phyloP scores from a whole-genome alignment of 495 filamentous ascomycete genomes.

The Penicillium atrosanguineum region DNA sequence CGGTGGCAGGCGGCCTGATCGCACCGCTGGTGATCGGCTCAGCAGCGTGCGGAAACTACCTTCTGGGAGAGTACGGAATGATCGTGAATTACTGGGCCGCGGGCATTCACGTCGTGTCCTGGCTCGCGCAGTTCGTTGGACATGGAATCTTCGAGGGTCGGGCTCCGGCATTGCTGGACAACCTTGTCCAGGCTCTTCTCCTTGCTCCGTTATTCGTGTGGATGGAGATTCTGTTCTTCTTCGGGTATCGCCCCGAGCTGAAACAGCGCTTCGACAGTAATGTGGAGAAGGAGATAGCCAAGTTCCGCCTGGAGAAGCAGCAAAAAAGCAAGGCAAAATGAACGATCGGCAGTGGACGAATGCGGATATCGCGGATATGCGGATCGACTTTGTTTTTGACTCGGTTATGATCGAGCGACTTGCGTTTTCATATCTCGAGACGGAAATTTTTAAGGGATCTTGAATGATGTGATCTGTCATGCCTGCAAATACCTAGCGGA shows the following conservation, averaged over 20 bases:
- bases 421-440: not conserved
- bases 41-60: conserved; percentile 71
- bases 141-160: conserved; percentile 88
- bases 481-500: not conserved
- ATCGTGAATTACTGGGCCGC: conserved; percentile 69
- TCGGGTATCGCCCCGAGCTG: conserved; percentile 87
- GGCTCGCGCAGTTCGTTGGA: conserved; percentile 87
- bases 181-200: conserved; percentile 84
- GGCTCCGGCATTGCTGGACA: conserved; percentile 86
- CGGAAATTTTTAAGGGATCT: not conserved
- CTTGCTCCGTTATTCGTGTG: conserved; percentile 98
- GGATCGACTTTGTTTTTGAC: not conserved
- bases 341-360: not conserved
- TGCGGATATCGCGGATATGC: not conserved
- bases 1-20: conserved; percentile 76
- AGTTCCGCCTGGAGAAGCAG: conserved; percentile 38
- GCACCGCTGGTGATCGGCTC: conserved; percentile 69
- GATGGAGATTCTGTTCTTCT: conserved; percentile 88
- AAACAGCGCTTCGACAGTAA: conserved; percentile 73
- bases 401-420: not conserved
- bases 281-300: conserved; percentile 60
- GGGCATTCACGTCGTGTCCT: conserved; percentile 66
- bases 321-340: conserved; percentile 16
- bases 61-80: conserved; percentile 62
- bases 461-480: not conserved